Conservation (phyloP, 1,284 basidiomycete genomes). For the Exobasidium cylindrosporum region DNA sequence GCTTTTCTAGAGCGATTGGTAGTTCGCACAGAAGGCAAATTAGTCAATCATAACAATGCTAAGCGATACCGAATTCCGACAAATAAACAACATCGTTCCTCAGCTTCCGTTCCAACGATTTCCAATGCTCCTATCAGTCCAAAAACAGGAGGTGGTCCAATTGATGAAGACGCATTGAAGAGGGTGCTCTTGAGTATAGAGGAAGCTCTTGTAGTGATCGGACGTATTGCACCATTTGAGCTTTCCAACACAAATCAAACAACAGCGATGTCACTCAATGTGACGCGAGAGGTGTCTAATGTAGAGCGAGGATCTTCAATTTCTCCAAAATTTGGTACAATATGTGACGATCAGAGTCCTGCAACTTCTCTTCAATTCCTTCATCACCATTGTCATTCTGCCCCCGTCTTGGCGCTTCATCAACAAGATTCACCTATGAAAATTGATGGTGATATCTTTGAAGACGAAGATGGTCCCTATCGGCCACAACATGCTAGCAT, state of each 20-base stretch:
- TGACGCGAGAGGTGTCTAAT: not conserved
- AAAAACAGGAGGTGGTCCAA: not conserved
- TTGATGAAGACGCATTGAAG: conserved; percentile 30
- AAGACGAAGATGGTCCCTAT: conserved; percentile 13
- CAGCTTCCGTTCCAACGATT: not conserved
- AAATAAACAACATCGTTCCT: conserved; percentile 4
- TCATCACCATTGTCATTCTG: conserved; percentile 36
- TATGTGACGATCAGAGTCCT: conserved; percentile 22
- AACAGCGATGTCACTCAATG: not conserved
- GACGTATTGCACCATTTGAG: conserved; percentile 26
- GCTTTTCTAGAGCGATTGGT: conserved; percentile 36
- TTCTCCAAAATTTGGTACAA: conserved; percentile 19
- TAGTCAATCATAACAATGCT: not conserved
- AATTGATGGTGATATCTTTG: conserved; percentile 12
- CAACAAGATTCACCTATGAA: not conserved
- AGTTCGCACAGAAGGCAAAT: conserved; percentile 29
- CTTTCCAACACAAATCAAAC: not conserved
- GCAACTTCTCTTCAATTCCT: conserved; percentile 4
- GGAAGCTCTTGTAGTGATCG: conserved; percentile 31
- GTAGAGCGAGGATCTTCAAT: conserved; percentile 15
- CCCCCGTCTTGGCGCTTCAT: conserved; percentile 24
- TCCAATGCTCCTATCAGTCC: conserved; percentile 18
- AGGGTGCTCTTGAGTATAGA: conserved; percentile 37
- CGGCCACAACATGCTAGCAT: conserved; percentile 9
- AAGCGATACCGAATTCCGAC: not conserved